These are phyloP conservation scores for Leptomonas pyrrhocoris DNA, from an alignment of 208 protist species.

Conservation along the genomic window DNA sequence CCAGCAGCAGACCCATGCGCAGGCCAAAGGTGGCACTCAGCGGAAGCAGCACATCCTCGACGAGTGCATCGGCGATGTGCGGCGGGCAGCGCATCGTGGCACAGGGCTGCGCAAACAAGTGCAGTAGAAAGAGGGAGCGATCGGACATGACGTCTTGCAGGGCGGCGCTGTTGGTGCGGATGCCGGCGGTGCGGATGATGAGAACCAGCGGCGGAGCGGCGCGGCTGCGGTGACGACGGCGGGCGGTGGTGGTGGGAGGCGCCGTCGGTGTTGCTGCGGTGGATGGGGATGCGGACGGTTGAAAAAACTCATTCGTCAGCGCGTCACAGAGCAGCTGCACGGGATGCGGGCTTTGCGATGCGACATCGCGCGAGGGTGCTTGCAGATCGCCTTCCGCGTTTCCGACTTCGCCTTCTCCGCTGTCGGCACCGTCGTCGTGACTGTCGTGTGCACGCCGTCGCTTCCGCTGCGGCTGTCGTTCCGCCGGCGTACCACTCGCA, in stretches of 20 bases:
- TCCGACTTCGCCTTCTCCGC: not conserved
- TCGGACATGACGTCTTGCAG: conserved; percentile 63
- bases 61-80: conserved; percentile 34
- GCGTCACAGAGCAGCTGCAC: conserved; percentile 11
- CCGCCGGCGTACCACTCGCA: not conserved
- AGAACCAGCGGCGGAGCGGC: conserved; percentile 19
- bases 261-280: not conserved
- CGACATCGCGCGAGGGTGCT: not conserved
- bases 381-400: not conserved
- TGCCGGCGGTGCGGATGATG: conserved; percentile 16
- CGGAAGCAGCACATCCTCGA: conserved; percentile 46
- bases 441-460: not conserved
- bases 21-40: conserved; percentile 46
- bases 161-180: conserved; percentile 15
- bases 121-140: conserved; percentile 60
- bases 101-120: conserved; percentile 65
- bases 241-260: not conserved
- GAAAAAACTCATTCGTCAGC: conserved; percentile 27
- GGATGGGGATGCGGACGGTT: not conserved
- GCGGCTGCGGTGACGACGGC: conserved; percentile 12
- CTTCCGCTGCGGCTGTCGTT: conserved; percentile 6
- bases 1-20: conserved; percentile 47
- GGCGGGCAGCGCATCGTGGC: conserved; percentile 53
- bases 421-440: too few relatives aligned
- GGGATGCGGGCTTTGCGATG: not conserved